Percentiles rank a stretch among this genome's conserved stretches.
These are phyloP conservation scores for Colletotrichum euphorbiae DNA, from an alignment of 2,329 filamentous ascomycete species.

Conservation along the genomic window DNA sequence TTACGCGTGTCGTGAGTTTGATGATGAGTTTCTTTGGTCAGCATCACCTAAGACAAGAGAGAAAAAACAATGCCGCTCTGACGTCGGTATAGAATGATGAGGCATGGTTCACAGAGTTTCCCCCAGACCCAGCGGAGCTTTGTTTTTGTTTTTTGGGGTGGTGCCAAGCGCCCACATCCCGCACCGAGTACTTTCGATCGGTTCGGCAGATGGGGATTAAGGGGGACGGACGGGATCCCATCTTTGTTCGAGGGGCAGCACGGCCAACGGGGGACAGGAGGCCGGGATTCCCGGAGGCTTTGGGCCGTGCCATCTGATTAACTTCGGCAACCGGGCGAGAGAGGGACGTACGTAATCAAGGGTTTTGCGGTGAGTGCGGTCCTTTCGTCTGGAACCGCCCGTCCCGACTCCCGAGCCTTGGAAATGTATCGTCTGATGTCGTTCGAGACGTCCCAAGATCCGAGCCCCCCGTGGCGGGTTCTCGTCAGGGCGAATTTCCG, in stretches of 20 bases:
- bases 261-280: neutral
- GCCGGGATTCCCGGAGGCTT: conserved; percentile 21
- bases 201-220: conserved; percentile 15
- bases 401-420: conserved; percentile 24
- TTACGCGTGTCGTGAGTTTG: neutral
- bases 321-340: neutral
- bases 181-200: neutral
- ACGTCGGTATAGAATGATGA: neutral
- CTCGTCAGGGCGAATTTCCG: neutral
- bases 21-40: neutral
- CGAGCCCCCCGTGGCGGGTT: conserved; percentile 23
- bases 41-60: conserved; percentile 12
- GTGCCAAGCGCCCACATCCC: conserved; percentile 17
- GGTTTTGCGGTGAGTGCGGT: neutral
- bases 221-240: neutral
- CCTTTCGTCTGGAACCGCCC: conserved; percentile 9
- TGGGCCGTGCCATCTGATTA: conserved; percentile 27
- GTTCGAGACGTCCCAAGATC: conserved; percentile 29
- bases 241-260: neutral
- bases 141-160: neutral
- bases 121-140: no score
- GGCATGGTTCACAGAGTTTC: neutral
- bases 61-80: neutral
- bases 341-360: conserved; percentile 11
- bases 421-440: conserved; percentile 33